Evolutionary conservation across 495 filamentous ascomycete genomes (phyloP), one percentile per base, ranked within the genome.

Genomic region (Tuber magnatum): DNA sequence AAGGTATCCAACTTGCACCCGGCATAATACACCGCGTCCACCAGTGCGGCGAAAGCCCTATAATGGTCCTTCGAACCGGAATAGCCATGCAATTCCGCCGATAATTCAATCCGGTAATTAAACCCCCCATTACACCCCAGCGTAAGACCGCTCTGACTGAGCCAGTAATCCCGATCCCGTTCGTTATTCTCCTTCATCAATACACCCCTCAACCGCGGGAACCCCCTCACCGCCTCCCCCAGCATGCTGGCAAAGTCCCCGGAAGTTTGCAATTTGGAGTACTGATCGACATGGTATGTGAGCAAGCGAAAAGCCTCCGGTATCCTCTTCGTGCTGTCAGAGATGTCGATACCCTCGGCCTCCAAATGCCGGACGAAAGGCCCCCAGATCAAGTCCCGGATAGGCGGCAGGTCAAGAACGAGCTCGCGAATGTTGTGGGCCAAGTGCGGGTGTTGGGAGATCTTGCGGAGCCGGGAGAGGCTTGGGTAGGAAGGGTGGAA

Each of bases 181-280:
- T 65, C 56, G 32, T 65, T 65, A 65, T 65, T 65, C 14, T 76
- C 75, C 40, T 48, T 76, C 73, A 51, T 76, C 35, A 51, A 38
- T 14, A 76, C 35, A 48, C 61, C n/a, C 74, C 43, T 41, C 68
- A 76, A 68, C 5, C 73, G 46, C 14, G 28, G 46, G 16, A 76
- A 32, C 20, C 42, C 43, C 22, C 48, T 42, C 18, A 76, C 41
- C 43, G 72, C 74, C 18, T 73, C 75, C 68, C 68, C 61, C 48
- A 76, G 56, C n/a, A 76, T 76, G 9, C 73, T 51, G 9, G 74
- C 61, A 20, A 75, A 74, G n/a, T 76, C 75, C 56, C 75, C 69
- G 35, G 73, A 76, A 43, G 43, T 41, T 10, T 75, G 18, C 69
- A 76, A 76, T 9, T 76, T 61, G 42, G 68, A 76, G 56, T 41